Evolutionary conservation across 1,139 yeast genomes (phyloP).

Genomic region (Suhomyces maxii): DNA sequence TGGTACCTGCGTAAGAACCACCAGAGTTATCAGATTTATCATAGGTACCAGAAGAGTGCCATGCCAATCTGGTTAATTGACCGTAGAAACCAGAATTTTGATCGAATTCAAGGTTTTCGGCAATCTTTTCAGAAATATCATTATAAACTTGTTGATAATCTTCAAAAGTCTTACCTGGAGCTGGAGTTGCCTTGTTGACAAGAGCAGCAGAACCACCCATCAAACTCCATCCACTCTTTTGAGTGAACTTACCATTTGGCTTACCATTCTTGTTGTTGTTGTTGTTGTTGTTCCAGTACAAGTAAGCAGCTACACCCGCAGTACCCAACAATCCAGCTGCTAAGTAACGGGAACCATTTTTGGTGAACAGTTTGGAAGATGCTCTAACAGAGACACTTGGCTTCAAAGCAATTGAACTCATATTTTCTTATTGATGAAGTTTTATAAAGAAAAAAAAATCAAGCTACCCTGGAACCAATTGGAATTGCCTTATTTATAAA

Average conservation of each 20-base stretch:
- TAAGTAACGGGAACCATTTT: slow-evolving; percentile 8
- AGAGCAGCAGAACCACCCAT: slow-evolving; percentile 22
- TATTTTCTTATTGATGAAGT: not conserved
- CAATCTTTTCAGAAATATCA: slow-evolving; percentile 71
- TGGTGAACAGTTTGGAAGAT: slow-evolving; percentile 7
- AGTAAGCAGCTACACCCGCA: slow-evolving; percentile 23
- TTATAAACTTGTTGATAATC: slow-evolving; percentile 81
- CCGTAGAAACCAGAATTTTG: slow-evolving; percentile 66
- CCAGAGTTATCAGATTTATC: slow-evolving; percentile 59
- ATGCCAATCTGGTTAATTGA: slow-evolving; percentile 67
- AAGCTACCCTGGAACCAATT: no score
- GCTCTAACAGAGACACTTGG: slow-evolving; percentile 7
- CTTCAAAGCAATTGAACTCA: slow-evolving; percentile 22
- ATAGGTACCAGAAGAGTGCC: slow-evolving; percentile 77
- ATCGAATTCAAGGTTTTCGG: slow-evolving; percentile 77
- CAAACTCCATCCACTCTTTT: slow-evolving; percentile 6
- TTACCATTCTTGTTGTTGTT: slow-evolving; percentile 10
- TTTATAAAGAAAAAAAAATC: no score
- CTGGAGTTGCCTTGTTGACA: slow-evolving; percentile 22
- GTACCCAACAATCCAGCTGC: slow-evolving; percentile 25
- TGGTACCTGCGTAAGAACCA: slow-evolving; percentile 85
- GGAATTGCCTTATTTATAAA: not conserved
- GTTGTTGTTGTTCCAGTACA: slow-evolving; percentile 12
- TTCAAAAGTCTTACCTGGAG: slow-evolving; percentile 32
- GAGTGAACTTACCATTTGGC: slow-evolving; percentile 3